phyloP scores from a whole-genome alignment of 257 asterid genomes.

The Nicotiana undulata region DNA sequence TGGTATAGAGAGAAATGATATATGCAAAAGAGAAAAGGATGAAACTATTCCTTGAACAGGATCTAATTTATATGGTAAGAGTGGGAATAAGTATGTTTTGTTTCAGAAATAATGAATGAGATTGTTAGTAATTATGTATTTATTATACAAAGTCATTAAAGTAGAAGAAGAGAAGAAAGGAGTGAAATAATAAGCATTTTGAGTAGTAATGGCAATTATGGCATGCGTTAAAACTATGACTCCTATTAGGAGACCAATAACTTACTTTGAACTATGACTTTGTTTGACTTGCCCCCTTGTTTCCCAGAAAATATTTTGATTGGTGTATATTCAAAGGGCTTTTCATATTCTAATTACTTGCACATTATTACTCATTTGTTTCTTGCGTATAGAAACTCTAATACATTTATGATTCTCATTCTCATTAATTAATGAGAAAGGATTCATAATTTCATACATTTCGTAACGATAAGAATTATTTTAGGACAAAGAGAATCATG shows the following conservation, averaged over 20 bases:
- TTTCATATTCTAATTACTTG: background rate
- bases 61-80: background rate
- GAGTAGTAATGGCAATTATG: background rate
- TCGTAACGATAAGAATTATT: background rate
- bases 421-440: background rate
- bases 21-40: background rate
- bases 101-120: background rate
- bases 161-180: background rate
- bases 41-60: background rate
- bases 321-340: background rate
- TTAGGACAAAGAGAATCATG: background rate
- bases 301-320: background rate
- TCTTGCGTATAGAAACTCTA: background rate
- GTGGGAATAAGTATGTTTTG: background rate
- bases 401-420: background rate
- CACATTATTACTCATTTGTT: background rate
- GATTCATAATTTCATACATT: background rate
- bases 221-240: background rate
- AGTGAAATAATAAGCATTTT: background rate
- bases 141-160: background rate
- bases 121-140: background rate
- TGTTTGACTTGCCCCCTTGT: constrained; percentile 4
- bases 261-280: constrained; percentile 2
- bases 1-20: background rate
- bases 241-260: constrained; percentile 2